Percentiles rank a stretch among this genome's conserved stretches.
Conservation (phyloP, 192 early-diverging fungal genomes). For the Backusella tarrabulga region DNA sequence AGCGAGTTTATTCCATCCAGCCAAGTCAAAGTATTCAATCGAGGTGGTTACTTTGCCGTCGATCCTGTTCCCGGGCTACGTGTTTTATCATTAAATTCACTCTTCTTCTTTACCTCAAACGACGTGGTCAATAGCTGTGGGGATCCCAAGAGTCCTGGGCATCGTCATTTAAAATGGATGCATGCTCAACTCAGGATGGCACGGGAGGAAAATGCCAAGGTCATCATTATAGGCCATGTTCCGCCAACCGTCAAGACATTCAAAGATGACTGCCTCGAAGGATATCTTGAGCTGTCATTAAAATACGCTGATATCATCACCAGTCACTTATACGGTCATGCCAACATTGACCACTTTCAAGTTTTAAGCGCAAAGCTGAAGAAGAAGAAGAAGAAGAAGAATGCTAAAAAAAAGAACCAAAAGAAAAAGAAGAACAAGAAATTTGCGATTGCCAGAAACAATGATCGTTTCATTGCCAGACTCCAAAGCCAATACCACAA, state of each 20-base stretch:
- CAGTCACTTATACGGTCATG: conserved; percentile 73
- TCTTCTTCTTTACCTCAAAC: conserved; percentile 73
- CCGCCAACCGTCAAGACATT: conserved; percentile 50
- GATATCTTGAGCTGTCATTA: conserved; percentile 41
- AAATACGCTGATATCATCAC: conserved; percentile 49
- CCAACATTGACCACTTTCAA: conserved; percentile 61
- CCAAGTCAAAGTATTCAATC: conserved; percentile 57
- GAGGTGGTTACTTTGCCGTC: conserved; percentile 66
- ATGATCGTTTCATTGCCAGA: neutral
- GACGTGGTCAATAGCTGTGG: conserved; percentile 65
- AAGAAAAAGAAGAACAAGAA: neutral
- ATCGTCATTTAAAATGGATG: conserved; percentile 68
- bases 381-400: neutral
- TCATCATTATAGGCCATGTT: conserved; percentile 68
- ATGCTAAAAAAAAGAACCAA: neutral
- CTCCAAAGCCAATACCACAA: conserved; percentile 15
- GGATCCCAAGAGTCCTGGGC: conserved; percentile 53
- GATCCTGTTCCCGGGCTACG: conserved; percentile 54
- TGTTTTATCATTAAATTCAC: conserved; percentile 67
- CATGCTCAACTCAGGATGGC: conserved; percentile 53
- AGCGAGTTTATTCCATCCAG: conserved; percentile 53
- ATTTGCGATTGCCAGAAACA: conserved; percentile 1
- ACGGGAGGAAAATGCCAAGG: conserved; percentile 38
- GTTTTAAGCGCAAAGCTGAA: neutral
- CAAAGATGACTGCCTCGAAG: conserved; percentile 33